phyloP scores from a whole-genome alignment of 75 land plant species.

The Pinus albicaulis region DNA sequence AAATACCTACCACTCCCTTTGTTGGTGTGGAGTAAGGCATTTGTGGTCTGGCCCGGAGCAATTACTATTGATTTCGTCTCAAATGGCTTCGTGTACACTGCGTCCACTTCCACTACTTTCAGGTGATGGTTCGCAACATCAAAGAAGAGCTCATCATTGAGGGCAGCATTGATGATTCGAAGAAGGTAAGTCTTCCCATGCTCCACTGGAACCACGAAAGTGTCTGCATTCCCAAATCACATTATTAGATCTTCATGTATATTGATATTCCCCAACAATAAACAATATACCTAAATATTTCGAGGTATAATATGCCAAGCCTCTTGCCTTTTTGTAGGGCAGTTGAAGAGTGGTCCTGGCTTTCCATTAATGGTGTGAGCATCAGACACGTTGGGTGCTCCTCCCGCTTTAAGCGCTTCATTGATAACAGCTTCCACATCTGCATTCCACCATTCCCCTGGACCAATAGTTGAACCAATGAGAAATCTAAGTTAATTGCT shows the following conservation, averaged over 20 bases:
- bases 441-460: constrained; percentile 13
- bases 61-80: constrained; percentile 7
- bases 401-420: constrained; percentile 21
- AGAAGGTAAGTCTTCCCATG: too few species aligned
- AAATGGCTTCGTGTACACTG: constrained; percentile 15
- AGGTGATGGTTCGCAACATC: constrained; percentile 17
- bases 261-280: background rate
- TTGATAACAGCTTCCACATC: constrained; percentile 28
- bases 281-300: background rate
- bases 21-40: too few species aligned
- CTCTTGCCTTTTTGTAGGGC: constrained; percentile 8
- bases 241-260: background rate
- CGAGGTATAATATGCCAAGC: too few species aligned
- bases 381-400: constrained; percentile 32
- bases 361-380: constrained; percentile 49
- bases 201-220: too few species aligned
- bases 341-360: constrained; percentile 40
- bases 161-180: too few species aligned
- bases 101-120: constrained; percentile 25
- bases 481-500: too few species aligned
- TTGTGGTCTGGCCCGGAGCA: background rate
- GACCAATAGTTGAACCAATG: too few species aligned
- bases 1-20: too few species aligned
- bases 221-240: too few species aligned
- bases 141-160: background rate